Base-by-base conservation (phyloP, 306 rosid species). In the Trifolium repens region DNA sequence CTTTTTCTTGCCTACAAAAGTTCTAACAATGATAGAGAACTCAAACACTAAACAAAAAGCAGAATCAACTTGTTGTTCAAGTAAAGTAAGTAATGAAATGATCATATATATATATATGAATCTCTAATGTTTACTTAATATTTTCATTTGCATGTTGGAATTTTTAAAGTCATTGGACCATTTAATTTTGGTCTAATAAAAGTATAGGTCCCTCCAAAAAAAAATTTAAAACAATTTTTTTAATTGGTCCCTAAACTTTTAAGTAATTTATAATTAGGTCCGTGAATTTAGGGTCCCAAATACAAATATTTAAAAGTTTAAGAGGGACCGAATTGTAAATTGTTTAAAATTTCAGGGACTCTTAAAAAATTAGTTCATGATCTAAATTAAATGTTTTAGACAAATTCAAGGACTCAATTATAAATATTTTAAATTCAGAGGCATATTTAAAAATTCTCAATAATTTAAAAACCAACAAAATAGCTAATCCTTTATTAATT, bases 141-240 rank as follows among this genome's bases (percentile, higher is more conserved):
- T 65, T 63, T 71, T 63, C 35, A 43, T 22, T 37, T 42, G 67
- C 54, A 17, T 26, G 54, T 65, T 57, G 61, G 71, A 77, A 65
- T 58, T 50, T 59, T 16, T 22, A 82, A 64, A 54, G 39, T 10
- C 19, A 32, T 53, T 17, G 46, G 52, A 53, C 69, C 46, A 46
- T 39, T 76, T 44, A 72, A 58, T 9, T 26, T 24, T 26, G 63
- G 57, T n/a, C 16, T n/a, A 50, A 50, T 50, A 50, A 46, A 46
- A 12, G 52, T 46, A 13, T 13, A 46, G 52, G 16, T 13, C 35
- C 6, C 35, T 32, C 35, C 35, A 32, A 32, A 32, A 32, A 32
- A 32, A 32, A 32, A 3, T 11, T 43, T 14, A 47, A 47, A 14
- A 4, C 14, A 13, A 14, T 0, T 1, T 4, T 47, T 13, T 47